Evolutionary conservation across 2,329 filamentous ascomycete genomes (phyloP).

Genomic region (Xylaria sp.): DNA sequence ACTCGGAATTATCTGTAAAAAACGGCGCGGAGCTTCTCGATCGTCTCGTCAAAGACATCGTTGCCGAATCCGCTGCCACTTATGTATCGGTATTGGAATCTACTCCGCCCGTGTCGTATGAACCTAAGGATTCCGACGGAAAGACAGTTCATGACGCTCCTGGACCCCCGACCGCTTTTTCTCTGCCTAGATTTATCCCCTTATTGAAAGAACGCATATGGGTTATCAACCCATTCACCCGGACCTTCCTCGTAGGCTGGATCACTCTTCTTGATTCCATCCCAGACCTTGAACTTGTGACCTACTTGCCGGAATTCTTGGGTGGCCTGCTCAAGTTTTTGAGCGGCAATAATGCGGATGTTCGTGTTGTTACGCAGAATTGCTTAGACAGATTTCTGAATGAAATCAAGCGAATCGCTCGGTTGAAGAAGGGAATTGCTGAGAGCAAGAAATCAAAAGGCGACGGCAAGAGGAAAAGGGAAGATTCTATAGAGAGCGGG

Average conservation of each 20-base stretch:
- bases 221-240: slow-evolving; percentile 91
- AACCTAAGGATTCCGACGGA: slow-evolving; percentile 49
- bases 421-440: slow-evolving; percentile 88
- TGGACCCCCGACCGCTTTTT: slow-evolving; percentile 83
- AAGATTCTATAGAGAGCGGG: slow-evolving; percentile 70
- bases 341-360: slow-evolving; percentile 87
- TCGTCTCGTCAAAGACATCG: slow-evolving; percentile 93
- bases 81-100: slow-evolving; percentile 86
- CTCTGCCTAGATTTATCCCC: slow-evolving; percentile 87
- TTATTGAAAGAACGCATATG: slow-evolving; percentile 92
- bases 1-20: slow-evolving; percentile 96
- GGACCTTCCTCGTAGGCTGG: slow-evolving; percentile 96
- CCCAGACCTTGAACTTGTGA: slow-evolving; percentile 92
- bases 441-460: slow-evolving; percentile 78
- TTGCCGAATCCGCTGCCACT: slow-evolving; percentile 90
- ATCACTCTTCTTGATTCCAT: slow-evolving; percentile 94
- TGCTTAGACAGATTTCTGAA: slow-evolving; percentile 87
- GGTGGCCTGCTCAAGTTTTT: slow-evolving; percentile 89
- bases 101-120: slow-evolving; percentile 50
- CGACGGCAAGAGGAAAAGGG: slow-evolving; percentile 71
- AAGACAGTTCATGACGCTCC: slow-evolving; percentile 46
- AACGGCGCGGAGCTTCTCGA: slow-evolving; percentile 96
- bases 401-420: slow-evolving; percentile 93
- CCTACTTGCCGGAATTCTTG: slow-evolving; percentile 89
- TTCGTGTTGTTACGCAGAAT: slow-evolving; percentile 90